Conservation (phyloP, 2,329 filamentous ascomycete species). For the Claviceps sp. region DNA sequence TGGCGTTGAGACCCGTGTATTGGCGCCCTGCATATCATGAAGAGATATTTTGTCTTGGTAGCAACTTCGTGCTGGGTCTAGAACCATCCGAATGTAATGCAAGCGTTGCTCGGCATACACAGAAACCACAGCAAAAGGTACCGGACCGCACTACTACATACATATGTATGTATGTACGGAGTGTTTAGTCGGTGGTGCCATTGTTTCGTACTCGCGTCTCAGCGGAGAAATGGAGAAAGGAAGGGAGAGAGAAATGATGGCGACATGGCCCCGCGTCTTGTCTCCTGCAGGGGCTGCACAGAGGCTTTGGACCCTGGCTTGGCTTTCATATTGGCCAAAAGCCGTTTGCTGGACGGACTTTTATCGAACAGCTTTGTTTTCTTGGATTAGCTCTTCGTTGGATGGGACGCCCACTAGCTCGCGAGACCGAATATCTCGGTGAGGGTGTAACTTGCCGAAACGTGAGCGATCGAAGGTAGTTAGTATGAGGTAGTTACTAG, state of each 20-base stretch:
- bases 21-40: neutral
- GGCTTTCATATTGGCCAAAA: neutral
- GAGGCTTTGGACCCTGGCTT: neutral
- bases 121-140: neutral
- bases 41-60: neutral
- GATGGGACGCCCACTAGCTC: neutral
- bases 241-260: neutral
- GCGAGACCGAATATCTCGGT: neutral
- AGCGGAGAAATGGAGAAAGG: neutral
- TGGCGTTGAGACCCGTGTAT: neutral
- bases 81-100: neutral
- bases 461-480: no score
- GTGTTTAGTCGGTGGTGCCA: no score
- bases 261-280: neutral
- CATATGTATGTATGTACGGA: no score
- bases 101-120: neutral
- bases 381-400: neutral
- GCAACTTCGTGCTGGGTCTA: neutral
- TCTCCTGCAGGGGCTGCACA: neutral
- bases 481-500: no score
- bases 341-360: neutral
- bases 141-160: neutral
- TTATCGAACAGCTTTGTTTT: neutral
- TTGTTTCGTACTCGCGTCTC: neutral
- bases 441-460: no score